Conservation (phyloP, 2,329 filamentous ascomycete species). For the Helotiales sp. region DNA sequence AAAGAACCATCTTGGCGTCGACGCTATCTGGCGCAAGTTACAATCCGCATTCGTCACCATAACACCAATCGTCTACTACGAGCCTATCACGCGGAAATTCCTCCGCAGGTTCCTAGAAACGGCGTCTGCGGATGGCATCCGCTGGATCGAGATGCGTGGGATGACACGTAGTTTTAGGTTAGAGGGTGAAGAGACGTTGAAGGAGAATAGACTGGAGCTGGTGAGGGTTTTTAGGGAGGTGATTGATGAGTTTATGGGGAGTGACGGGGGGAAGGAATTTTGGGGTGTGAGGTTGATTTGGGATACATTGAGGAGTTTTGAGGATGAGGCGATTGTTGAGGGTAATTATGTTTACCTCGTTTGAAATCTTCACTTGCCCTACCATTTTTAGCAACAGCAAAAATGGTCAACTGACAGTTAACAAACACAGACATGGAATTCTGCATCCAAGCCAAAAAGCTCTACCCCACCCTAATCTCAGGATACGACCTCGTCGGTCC, state of each 20-base stretch:
- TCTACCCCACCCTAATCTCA: constrained; percentile 76
- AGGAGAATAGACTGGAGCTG: constrained; percentile 70
- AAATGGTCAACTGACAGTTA: background rate
- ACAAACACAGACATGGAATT: constrained; percentile 70
- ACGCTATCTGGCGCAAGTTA: constrained; percentile 84
- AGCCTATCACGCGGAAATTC: constrained; percentile 83
- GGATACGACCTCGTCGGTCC: constrained; percentile 89
- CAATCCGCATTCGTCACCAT: constrained; percentile 72
- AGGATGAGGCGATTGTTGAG: constrained; percentile 68
- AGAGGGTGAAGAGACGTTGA: constrained; percentile 63
- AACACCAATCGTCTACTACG: constrained; percentile 78
- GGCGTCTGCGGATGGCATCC: constrained; percentile 76
- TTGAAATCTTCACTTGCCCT: no score
- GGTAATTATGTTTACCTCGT: constrained; percentile 45
- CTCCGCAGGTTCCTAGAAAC: constrained; percentile 70
- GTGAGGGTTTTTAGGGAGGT: constrained; percentile 76
- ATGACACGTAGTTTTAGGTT: constrained; percentile 65
- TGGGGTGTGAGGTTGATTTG: constrained; percentile 84
- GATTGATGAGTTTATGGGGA: constrained; percentile 54
- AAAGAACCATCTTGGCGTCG: constrained; percentile 79
- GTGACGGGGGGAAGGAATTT: constrained; percentile 71
- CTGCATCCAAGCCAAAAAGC: constrained; percentile 79
- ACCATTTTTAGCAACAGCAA: no score
- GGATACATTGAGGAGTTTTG: constrained; percentile 69
- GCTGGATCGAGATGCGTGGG: constrained; percentile 79